Evolutionary conservation across 352 stramenopile genomes (phyloP).

Genomic region (Globisporangium radiosum): DNA sequence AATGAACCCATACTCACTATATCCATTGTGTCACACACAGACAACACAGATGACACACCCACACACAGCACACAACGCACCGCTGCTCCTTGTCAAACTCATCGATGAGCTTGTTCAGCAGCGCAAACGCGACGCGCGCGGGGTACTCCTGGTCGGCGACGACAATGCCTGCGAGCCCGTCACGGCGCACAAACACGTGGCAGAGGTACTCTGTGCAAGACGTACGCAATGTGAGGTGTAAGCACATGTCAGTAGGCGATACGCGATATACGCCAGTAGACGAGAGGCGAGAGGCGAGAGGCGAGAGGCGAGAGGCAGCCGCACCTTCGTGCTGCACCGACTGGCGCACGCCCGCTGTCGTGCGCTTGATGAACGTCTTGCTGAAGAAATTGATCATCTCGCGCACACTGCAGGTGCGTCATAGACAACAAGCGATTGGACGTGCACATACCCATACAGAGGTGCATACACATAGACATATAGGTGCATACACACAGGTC

Average conservation of each 20-base stretch:
- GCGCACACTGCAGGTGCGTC: constrained; percentile 64
- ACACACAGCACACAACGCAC: constrained; percentile 14
- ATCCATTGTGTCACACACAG: constrained; percentile 12
- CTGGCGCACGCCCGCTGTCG: constrained; percentile 93
- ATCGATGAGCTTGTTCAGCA: constrained; percentile 96
- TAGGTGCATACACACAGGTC: not conserved
- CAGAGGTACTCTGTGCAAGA: constrained; percentile 91
- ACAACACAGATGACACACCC: constrained; percentile 15
- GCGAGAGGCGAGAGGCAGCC: not conserved
- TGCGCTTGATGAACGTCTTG: constrained; percentile 98
- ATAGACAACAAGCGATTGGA: too few species aligned
- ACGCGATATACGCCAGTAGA: not conserved
- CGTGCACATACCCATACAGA: not conserved
- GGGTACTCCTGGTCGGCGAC: constrained; percentile 98
- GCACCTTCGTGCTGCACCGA: constrained; percentile 96
- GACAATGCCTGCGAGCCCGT: constrained; percentile 94
- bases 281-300: too few species aligned
- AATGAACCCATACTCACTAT: too few species aligned
- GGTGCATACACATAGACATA: not conserved
- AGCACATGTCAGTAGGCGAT: too few species aligned
- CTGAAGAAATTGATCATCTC: constrained; percentile 99
- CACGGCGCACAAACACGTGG: constrained; percentile 96
- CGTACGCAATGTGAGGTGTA: too few species aligned
- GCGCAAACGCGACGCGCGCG: constrained; percentile 95
- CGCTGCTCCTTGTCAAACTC: constrained; percentile 87